A percentile compares a stretch with the other conserved stretches of the same genome.
Conservation (phyloP, 768 basidiomycete genomes). For the Phylloporus rhodoxanthus region DNA sequence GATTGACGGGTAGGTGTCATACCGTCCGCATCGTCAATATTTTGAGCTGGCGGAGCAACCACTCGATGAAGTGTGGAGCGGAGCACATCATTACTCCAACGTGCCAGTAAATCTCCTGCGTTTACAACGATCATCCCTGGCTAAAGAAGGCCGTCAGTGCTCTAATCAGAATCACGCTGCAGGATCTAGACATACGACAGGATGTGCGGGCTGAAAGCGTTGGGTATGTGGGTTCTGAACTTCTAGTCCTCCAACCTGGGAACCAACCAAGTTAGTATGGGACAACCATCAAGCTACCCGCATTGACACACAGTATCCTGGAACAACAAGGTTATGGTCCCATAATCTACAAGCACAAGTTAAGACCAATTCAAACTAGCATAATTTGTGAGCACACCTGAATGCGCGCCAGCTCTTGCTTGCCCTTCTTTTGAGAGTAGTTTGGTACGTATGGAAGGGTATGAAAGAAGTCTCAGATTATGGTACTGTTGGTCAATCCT, state of each 20-base stretch:
- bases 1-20: constrained; percentile 67
- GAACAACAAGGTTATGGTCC: constrained; percentile 75
- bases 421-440: constrained; percentile 59
- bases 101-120: constrained; percentile 71
- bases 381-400: constrained; percentile 43
- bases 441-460: constrained; percentile 65
- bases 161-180: neutral
- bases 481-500: constrained; percentile 74
- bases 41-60: constrained; percentile 58
- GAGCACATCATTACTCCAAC: constrained; percentile 79
- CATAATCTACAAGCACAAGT: constrained; percentile 52
- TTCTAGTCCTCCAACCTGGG: constrained; percentile 74
- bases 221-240: constrained; percentile 77
- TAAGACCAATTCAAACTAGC: neutral
- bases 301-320: constrained; percentile 55
- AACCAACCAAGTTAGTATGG: constrained; percentile 1
- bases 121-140: constrained; percentile 80
- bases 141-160: constrained; percentile 33
- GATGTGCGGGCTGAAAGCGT: constrained; percentile 63
- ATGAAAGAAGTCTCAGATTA: constrained; percentile 74
- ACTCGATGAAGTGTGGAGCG: constrained; percentile 80
- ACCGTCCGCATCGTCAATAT: constrained; percentile 42
- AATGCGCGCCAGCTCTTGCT: constrained; percentile 78
- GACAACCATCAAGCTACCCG: neutral
- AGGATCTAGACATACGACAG: constrained; percentile 52